Conservation (phyloP, 495 filamentous ascomycete genomes). For the Xylaria nigripes region DNA sequence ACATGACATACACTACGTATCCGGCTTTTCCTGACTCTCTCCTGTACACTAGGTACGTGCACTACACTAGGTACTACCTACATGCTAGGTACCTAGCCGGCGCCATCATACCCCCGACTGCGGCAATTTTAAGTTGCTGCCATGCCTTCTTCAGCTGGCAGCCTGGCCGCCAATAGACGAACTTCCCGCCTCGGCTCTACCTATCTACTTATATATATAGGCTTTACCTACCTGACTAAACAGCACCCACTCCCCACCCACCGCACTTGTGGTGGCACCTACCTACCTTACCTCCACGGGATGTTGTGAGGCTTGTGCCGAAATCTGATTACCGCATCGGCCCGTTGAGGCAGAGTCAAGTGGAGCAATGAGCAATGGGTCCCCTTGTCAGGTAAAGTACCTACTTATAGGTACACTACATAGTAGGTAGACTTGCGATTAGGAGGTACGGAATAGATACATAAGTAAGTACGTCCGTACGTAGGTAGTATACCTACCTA, state of each 20-base stretch:
- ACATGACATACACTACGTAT: too few relatives aligned
- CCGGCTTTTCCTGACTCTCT: too few relatives aligned
- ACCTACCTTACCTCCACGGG: not conserved
- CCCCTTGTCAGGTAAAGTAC: not conserved
- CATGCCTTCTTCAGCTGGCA: slow-evolving; percentile 31
- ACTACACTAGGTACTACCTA: too few relatives aligned
- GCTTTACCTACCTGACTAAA: too few relatives aligned
- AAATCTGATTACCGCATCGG: not conserved
- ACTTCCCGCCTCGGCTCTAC: not conserved
- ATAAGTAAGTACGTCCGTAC: too few relatives aligned
- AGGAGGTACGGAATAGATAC: too few relatives aligned
- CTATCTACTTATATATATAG: too few relatives aligned
- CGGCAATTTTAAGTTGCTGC: slow-evolving; percentile 11
- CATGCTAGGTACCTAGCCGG: slow-evolving; percentile 12
- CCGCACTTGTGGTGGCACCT: not conserved
- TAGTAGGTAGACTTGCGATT: too few relatives aligned
- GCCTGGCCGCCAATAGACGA: slow-evolving; percentile 23
- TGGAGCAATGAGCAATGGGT: not conserved
- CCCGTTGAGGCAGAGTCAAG: not conserved
- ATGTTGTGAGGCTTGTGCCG: not conserved
- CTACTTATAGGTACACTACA: too few relatives aligned
- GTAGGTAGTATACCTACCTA: too few relatives aligned
- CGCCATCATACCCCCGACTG: not conserved
- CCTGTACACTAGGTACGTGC: too few relatives aligned
- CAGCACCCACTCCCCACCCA: not conserved